Base-by-base conservation (phyloP, 305 asterid genomes). In the Fraxinus latifolia region DNA sequence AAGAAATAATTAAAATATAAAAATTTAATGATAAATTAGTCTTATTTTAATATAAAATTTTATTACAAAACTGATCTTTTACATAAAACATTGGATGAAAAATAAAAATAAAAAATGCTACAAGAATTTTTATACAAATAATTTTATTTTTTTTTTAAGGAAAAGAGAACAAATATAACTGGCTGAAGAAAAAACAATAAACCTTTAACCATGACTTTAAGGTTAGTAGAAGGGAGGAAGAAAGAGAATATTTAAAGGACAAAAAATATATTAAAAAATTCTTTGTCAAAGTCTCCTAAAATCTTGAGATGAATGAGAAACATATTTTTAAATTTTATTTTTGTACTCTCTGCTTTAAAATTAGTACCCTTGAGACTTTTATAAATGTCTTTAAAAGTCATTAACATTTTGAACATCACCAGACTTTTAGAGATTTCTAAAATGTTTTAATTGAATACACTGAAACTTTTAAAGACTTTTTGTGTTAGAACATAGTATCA, bases 401-500 rank as follows among this genome's bases (percentile, higher is more conserved):
- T 42, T 42, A 42, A 42, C 15, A 42, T 9, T 39, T 42, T 42
- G 50, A 42, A 9, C 11, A 42, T 42, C 50, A 42, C 50, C 3
- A 42, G 0, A 42, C 50, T 42, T 42, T 8, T 11, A 42, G 50
- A 42, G 15, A 42, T 42, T 42, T 42, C 50, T 42, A 11, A 42
- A 42, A 11, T 9, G 0, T 0, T 42, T 42, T 39, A 42, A 9
- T 42, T 9, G 15, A 42, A 42, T 2, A 42, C 0, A 42, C 50
- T 11, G 50, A 42, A 42, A 42, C 50, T 42, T 42, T 42, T 42
- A 42, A 42, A 42, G 4, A 42, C 15, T 42, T 9, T 72, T 73
- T 74, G 44, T 21, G 42, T n/a, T 42, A 42, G 79, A 82, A 31
- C 27, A 36, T 32, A 50, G 58, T 73, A 72, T n/a, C 60, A 73